A percentile compares a stretch with the other conserved stretches of the same genome.
These are phyloP conservation scores for Candida tammaniensis DNA, from an alignment of 805 yeast species.

Conservation along the genomic window DNA sequence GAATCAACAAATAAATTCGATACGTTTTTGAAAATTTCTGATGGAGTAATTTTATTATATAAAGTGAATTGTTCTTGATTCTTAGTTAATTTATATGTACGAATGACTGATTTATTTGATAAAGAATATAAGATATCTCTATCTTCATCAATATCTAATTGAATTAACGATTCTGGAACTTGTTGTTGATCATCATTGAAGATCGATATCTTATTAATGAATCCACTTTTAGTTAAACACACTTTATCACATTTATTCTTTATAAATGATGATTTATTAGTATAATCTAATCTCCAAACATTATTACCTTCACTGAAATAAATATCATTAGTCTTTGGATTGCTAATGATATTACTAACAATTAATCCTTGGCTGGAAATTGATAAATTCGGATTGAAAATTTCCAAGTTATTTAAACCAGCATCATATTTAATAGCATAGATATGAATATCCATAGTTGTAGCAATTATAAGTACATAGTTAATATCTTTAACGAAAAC, in stretches of 20 bases:
- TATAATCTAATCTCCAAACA: slow-evolving; percentile 84
- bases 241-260: slow-evolving; percentile 77
- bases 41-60: slow-evolving; percentile 39
- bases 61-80: slow-evolving; percentile 38
- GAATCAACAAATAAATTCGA: slow-evolving; percentile 56
- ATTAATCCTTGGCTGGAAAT: slow-evolving; percentile 78
- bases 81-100: slow-evolving; percentile 66
- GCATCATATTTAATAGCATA: slow-evolving; percentile 62
- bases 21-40: slow-evolving; percentile 46
- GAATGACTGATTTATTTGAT: slow-evolving; percentile 75
- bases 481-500: slow-evolving; percentile 78
- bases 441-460: slow-evolving; percentile 75
- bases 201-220: slow-evolving; percentile 26
- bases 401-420: slow-evolving; percentile 49
- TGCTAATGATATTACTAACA: slow-evolving; percentile 58
- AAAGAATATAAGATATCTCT: slow-evolving; percentile 77
- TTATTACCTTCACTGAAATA: slow-evolving; percentile 78
- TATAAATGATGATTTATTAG: slow-evolving; percentile 84
- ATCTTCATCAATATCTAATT: slow-evolving; percentile 71
- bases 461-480: slow-evolving; percentile 70
- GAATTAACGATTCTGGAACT: slow-evolving; percentile 56
- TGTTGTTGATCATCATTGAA: slow-evolving; percentile 11
- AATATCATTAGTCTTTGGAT: slow-evolving; percentile 68
- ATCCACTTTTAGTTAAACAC: slow-evolving; percentile 70
- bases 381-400: slow-evolving; percentile 79